These are phyloP conservation scores for Metarhizium humberi DNA, from an alignment of 2,329 filamentous ascomycete genomes.

Conservation along the genomic window DNA sequence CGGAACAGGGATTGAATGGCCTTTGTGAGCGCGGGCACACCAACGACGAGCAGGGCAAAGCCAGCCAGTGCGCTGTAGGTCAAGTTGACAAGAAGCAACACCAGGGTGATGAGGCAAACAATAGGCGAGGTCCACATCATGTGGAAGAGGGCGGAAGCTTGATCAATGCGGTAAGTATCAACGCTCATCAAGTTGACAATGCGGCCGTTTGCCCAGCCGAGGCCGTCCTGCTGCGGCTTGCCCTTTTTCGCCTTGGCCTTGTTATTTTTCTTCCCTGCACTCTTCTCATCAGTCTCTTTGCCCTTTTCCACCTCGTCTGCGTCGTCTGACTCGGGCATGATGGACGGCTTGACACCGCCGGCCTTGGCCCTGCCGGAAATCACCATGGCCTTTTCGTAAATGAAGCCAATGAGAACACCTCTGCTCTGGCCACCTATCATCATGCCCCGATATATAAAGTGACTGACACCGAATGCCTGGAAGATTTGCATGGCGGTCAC, in stretches of 20 bases:
- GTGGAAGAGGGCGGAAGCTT: conserved; percentile 82
- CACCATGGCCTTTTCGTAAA: conserved; percentile 89
- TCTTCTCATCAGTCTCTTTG: conserved; percentile 27
- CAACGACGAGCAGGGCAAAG: conserved; percentile 71
- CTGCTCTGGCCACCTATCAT: conserved; percentile 78
- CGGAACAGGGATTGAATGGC: conserved; percentile 70
- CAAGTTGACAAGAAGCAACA: conserved; percentile 76
- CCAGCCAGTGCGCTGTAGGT: conserved; percentile 84
- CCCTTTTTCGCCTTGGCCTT: conserved; percentile 16
- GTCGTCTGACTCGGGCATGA: conserved; percentile 28
- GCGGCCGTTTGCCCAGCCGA: conserved; percentile 86
- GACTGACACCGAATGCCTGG: conserved; percentile 74
- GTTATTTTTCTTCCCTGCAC: conserved; percentile 28
- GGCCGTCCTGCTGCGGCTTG: conserved; percentile 47
- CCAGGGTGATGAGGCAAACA: conserved; percentile 66
- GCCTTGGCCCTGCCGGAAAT: conserved; percentile 83
- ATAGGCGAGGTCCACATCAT: conserved; percentile 83
- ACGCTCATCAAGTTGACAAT: conserved; percentile 93
- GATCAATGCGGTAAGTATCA: conserved; percentile 87
- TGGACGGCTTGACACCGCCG: conserved; percentile 46
- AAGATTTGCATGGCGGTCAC: conserved; percentile 78
- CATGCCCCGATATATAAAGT: conserved; percentile 91
- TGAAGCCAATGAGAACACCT: conserved; percentile 71
- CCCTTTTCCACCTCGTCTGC: conserved; percentile 35
- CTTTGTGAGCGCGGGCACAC: conserved; percentile 66